phyloP scores from a whole-genome alignment of 2,329 filamentous ascomycete genomes.

The Sarocladiaceae sp. region DNA sequence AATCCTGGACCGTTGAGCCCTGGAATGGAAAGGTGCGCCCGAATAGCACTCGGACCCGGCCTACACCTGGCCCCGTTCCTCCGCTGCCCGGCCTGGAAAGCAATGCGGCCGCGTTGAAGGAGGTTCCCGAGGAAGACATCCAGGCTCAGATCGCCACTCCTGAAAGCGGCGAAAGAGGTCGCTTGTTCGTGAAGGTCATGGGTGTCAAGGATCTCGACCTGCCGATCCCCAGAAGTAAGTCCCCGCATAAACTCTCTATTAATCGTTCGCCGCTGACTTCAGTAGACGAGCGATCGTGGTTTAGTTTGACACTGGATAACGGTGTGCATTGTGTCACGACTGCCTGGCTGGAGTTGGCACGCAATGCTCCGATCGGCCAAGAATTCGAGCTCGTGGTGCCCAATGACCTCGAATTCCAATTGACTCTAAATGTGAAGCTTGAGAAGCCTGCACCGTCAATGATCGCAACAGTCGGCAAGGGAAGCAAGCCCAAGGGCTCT shows the following conservation, averaged over 20 bases:
- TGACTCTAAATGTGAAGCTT: slow-evolving; percentile 92
- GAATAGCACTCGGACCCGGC: slow-evolving; percentile 51
- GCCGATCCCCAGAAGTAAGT: slow-evolving; percentile 80
- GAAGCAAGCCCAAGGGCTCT: slow-evolving; percentile 67
- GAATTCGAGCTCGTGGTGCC: slow-evolving; percentile 97
- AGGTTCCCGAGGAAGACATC: slow-evolving; percentile 63
- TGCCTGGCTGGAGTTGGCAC: slow-evolving; percentile 85
- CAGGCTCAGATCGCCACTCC: slow-evolving; percentile 52
- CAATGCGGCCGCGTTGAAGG: slow-evolving; percentile 60
- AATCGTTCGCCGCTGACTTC: slow-evolving; percentile 18
- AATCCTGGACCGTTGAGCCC: slow-evolving; percentile 94
- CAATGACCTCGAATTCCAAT: slow-evolving; percentile 96
- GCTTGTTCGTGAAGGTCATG: slow-evolving; percentile 97
- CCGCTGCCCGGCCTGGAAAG: slow-evolving; percentile 85
- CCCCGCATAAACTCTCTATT: background rate
- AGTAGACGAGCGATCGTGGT: slow-evolving; percentile 81
- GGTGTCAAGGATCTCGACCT: slow-evolving; percentile 93
- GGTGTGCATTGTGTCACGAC: slow-evolving; percentile 97
- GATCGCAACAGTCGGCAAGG: slow-evolving; percentile 54
- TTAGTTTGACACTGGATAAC: slow-evolving; percentile 96
- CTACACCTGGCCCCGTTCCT: slow-evolving; percentile 56
- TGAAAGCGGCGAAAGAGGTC: slow-evolving; percentile 79
- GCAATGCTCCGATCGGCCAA: slow-evolving; percentile 89
- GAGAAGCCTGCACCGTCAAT: slow-evolving; percentile 65
- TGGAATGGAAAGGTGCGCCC: slow-evolving; percentile 81